Evolutionary conservation across 805 yeast genomes (phyloP).

Genomic region (Kluyveromyces wickerhamii): DNA sequence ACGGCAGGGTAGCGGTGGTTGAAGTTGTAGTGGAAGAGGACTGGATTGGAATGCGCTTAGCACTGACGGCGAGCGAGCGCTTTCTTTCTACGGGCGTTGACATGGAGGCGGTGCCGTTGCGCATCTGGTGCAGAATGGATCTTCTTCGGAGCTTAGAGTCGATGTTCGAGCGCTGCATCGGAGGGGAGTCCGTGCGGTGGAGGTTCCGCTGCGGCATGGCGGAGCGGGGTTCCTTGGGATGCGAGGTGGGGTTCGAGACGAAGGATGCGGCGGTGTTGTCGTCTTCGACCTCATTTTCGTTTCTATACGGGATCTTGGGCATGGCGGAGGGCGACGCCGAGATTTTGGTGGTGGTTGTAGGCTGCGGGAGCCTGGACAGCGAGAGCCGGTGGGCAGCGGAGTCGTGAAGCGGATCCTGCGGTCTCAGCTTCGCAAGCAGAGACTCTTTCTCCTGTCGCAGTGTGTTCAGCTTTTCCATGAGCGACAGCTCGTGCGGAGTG

Average conservation of each 20-base stretch:
- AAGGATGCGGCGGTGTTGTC: conserved; percentile 30
- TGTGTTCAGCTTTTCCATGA: conserved; percentile 13
- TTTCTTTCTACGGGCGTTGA: conserved; percentile 6
- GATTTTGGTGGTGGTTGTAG: not conserved
- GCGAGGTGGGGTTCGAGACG: conserved; percentile 21
- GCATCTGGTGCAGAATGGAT: conserved; percentile 27
- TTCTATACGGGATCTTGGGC: not conserved
- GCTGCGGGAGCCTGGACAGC: not conserved
- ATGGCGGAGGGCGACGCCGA: not conserved
- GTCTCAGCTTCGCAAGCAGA: conserved; percentile 10
- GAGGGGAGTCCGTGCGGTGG: too few relatives aligned
- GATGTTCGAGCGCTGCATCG: too few relatives aligned
- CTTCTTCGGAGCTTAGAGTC: conserved; percentile 24
- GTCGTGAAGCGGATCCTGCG: not conserved
- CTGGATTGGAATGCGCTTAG: conserved; percentile 7
- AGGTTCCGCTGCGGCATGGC: not conserved
- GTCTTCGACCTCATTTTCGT: conserved; percentile 13
- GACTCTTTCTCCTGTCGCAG: conserved; percentile 16
- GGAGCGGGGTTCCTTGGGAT: not conserved
- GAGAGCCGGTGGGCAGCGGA: not conserved
- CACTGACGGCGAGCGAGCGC: conserved; percentile 10
- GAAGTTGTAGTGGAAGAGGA: not conserved
- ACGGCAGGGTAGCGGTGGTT: too few relatives aligned
- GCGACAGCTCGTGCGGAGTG: conserved; percentile 19
- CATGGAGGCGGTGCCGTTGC: conserved; percentile 21